Conservation (phyloP, 148 eudicot species). For the Rhododendron griersonianum region DNA sequence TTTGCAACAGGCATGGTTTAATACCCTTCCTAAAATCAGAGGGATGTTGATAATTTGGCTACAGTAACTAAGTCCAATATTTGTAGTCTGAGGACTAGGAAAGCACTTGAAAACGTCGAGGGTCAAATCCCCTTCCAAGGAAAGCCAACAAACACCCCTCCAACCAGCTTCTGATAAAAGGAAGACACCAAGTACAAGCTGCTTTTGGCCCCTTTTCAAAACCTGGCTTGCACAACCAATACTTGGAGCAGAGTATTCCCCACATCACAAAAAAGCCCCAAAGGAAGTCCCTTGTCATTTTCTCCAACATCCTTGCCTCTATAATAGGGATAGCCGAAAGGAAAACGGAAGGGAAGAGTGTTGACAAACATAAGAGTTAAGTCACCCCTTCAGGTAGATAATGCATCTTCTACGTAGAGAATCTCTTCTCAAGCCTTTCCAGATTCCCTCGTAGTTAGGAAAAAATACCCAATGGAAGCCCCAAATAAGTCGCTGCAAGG, state of each 20-base stretch:
- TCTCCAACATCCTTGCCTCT: background rate
- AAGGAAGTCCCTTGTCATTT: too few relatives aligned
- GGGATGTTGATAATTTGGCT: background rate
- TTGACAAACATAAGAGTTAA: background rate
- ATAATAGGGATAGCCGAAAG: background rate
- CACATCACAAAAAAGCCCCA: too few relatives aligned
- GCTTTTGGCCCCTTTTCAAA: background rate
- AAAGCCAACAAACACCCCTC: background rate
- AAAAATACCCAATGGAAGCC: too few relatives aligned
- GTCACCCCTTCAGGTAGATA: background rate
- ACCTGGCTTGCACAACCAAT: background rate
- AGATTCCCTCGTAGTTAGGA: background rate
- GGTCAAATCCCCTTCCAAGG: background rate
- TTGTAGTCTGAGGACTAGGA: background rate
- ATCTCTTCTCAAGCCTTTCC: background rate
- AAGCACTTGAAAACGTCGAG: background rate
- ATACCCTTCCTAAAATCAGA: background rate
- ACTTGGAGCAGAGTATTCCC: too few relatives aligned
- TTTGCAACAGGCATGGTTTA: background rate
- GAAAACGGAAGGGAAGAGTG: background rate
- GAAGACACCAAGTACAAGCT: too few relatives aligned
- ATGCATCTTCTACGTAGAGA: background rate
- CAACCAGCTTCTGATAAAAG: background rate
- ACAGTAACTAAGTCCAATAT: background rate
- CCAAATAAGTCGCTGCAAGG: too few relatives aligned